Conservation (phyloP, 2,329 filamentous ascomycete genomes). For the Fusarium coffeatum region DNA sequence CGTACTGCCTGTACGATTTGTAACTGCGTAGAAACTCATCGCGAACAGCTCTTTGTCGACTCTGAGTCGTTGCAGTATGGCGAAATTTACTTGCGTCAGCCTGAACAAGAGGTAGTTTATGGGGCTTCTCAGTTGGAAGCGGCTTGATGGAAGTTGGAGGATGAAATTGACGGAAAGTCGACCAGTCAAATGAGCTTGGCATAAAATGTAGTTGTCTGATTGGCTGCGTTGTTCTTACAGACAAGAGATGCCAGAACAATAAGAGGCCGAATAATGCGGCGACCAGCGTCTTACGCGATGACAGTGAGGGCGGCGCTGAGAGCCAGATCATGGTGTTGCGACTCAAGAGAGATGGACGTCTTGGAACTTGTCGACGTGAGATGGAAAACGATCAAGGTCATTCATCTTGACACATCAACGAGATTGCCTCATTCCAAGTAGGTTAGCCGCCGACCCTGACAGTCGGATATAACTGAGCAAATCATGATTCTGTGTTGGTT, state of each 20-base stretch:
- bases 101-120: slow-evolving; percentile 49
- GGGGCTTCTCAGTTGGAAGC: slow-evolving; percentile 46
- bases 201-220: slow-evolving; percentile 33
- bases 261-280: background rate
- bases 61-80: slow-evolving; percentile 36
- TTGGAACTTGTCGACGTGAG: background rate
- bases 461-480: background rate
- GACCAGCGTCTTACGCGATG: slow-evolving; percentile 8
- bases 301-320: background rate
- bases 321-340: slow-evolving; percentile 7
- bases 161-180: slow-evolving; percentile 43
- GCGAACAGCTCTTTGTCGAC: slow-evolving; percentile 55
- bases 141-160: slow-evolving; percentile 50
- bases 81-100: slow-evolving; percentile 43
- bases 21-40: slow-evolving; percentile 59
- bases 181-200: slow-evolving; percentile 51
- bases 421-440: background rate
- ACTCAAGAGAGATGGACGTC: background rate
- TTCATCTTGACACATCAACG: background rate
- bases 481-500: background rate
- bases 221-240: background rate
- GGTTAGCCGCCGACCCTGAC: background rate
- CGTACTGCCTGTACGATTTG: slow-evolving; percentile 64
- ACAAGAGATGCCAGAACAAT: slow-evolving; percentile 17
- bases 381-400: background rate